phyloP scores from a whole-genome alignment of 2,329 filamentous ascomycete species.

The Penicillium brevicompactum region DNA sequence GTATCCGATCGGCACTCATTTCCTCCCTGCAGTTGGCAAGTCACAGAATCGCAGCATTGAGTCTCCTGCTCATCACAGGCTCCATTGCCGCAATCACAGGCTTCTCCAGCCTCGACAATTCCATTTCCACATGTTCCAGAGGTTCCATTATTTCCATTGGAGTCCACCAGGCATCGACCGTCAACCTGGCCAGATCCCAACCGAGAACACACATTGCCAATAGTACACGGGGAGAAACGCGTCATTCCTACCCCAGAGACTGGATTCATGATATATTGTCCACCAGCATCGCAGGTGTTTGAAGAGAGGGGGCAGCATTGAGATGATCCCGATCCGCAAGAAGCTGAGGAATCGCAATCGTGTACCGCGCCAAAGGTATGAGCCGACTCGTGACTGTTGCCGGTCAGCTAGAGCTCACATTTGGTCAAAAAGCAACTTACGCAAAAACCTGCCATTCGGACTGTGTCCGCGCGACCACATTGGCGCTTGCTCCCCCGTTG shows the following conservation, averaged over 20 bases:
- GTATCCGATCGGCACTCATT: neutral
- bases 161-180: slow-evolving; percentile 68
- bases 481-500: slow-evolving; percentile 52
- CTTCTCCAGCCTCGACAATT: slow-evolving; percentile 84
- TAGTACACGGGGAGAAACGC: slow-evolving; percentile 77
- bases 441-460: slow-evolving; percentile 94
- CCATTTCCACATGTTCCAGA: slow-evolving; percentile 86
- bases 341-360: slow-evolving; percentile 57
- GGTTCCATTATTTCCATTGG: slow-evolving; percentile 76
- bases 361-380: slow-evolving; percentile 88
- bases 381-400: slow-evolving; percentile 71
- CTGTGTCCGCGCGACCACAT: slow-evolving; percentile 80
- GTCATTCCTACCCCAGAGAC: slow-evolving; percentile 67
- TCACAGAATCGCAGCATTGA: slow-evolving; percentile 21
- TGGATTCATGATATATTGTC: slow-evolving; percentile 61
- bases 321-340: slow-evolving; percentile 57
- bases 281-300: slow-evolving; percentile 68
- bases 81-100: slow-evolving; percentile 85
- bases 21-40: slow-evolving; percentile 16
- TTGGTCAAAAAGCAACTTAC: slow-evolving; percentile 15
- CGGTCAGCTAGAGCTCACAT: neutral
- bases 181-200: slow-evolving; percentile 72
- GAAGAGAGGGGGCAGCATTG: slow-evolving; percentile 76
- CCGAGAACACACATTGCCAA: slow-evolving; percentile 87
- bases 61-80: slow-evolving; percentile 26